Base-by-base conservation (phyloP, 1,139 yeast species). In the Pichia sp. region DNA sequence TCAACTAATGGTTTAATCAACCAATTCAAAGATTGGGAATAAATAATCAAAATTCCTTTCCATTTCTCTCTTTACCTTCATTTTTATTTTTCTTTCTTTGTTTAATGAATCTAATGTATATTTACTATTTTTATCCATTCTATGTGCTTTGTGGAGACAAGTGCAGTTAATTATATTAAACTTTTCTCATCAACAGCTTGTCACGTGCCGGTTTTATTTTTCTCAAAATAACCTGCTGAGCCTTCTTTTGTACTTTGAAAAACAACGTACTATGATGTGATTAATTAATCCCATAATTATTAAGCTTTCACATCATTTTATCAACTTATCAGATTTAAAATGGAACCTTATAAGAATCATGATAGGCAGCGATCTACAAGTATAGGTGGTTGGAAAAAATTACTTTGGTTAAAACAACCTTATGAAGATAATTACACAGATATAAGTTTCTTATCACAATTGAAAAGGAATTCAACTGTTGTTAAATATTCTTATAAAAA, bases 391-490 rank as follows among this genome's bases (percentile, higher is more conserved):
- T 89, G 97, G 97, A 72, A 82, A 52, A 84, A 93, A 55, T 72
- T 88, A 35, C 70, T 91, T n/a, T 91, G 95, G 80, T 72, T 84
- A 34, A 72, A 74, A 46, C 96, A 89, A 56, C 84, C 84, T 12
- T 89, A 79, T 55, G 95, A 95, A 0, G 98, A 91, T 59, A 91
- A 88, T 60, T 85, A 85, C 62, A 91, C 95, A 2, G 94, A 88
- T 56, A 63, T 66, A 9, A 74, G 89, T 8, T 91, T 91, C 56
- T 65, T 88, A 15, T 77, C 88, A 4, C 94, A 82, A 56, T 69
- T 89, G 50, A 77, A 79, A 51, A 67, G 93, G 36, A 86, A 86
- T 62, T 69, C 86, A 26, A 79, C 88, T 11, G 91, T 85, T 30
- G 74, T 75, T 28, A 70, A 72, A 45, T 80, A 86, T 58, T 72